These are phyloP conservation scores for Fusarium sublunatum DNA, from an alignment of 2,329 filamentous ascomycete genomes.

Conservation along the genomic window DNA sequence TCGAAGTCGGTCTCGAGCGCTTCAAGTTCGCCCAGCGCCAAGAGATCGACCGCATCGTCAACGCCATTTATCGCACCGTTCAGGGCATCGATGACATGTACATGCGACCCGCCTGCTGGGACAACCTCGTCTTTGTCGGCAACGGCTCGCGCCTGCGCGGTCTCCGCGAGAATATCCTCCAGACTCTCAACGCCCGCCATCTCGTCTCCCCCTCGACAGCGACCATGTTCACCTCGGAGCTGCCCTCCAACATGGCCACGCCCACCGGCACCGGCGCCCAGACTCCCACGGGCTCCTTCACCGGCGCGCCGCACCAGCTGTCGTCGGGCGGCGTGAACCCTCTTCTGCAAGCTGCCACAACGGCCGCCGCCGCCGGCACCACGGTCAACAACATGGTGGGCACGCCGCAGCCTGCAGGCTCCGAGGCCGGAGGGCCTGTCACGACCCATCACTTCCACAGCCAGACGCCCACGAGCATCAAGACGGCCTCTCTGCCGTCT, in stretches of 20 bases:
- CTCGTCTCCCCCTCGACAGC: slow-evolving; percentile 91
- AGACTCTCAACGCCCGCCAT: slow-evolving; percentile 83
- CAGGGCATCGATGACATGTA: slow-evolving; percentile 85
- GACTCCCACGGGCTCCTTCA: slow-evolving; percentile 78
- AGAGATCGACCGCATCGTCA: slow-evolving; percentile 85
- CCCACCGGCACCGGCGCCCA: slow-evolving; percentile 91
- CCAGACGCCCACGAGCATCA: slow-evolving; percentile 86
- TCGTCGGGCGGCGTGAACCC: slow-evolving; percentile 79
- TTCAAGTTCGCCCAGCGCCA: slow-evolving; percentile 75
- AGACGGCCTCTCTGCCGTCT: slow-evolving; percentile 78
- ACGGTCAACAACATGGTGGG: slow-evolving; percentile 55
- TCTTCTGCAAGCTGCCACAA: slow-evolving; percentile 90
- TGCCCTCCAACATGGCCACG: slow-evolving; percentile 92
- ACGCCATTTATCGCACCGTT: slow-evolving; percentile 84
- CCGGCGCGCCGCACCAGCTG: slow-evolving; percentile 66
- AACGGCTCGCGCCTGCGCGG: slow-evolving; percentile 81
- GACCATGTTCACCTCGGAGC: slow-evolving; percentile 96
- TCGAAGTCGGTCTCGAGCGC: slow-evolving; percentile 82
- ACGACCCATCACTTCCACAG: slow-evolving; percentile 66
- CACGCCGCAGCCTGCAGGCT: slow-evolving; percentile 54
- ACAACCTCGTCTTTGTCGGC: slow-evolving; percentile 89
- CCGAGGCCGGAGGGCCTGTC: slow-evolving; percentile 51
- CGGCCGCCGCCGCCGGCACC: slow-evolving; percentile 66
- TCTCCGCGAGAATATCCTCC: slow-evolving; percentile 88
- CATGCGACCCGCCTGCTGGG: slow-evolving; percentile 89